Percentiles rank a stretch among this genome's conserved stretches.
Evolutionary conservation across 148 eudicot species (phyloP).

Genomic region (Silene conica): DNA sequence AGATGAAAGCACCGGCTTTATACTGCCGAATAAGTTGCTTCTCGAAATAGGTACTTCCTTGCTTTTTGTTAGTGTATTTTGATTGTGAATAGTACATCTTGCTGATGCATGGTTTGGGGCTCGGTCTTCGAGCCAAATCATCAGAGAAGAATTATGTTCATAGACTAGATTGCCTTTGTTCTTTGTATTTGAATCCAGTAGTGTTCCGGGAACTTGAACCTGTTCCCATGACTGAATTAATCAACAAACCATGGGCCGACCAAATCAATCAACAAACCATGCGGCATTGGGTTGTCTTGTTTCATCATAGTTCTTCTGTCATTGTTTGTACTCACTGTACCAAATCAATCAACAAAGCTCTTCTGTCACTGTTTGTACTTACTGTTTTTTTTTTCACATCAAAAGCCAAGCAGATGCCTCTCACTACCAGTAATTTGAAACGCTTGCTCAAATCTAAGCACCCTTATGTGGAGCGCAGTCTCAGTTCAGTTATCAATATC

Average conservation of each 20-base stretch:
- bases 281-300: background rate
- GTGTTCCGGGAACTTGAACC: background rate
- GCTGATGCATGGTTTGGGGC: background rate
- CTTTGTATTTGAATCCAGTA: background rate
- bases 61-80: background rate
- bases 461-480: slow-evolving; percentile 84
- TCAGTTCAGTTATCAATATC: slow-evolving; percentile 66
- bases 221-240: background rate
- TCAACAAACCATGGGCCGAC: no score
- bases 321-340: slow-evolving; percentile 14
- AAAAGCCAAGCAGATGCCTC: slow-evolving; percentile 98
- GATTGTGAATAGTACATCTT: background rate
- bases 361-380: slow-evolving; percentile 15
- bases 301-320: background rate
- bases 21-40: slow-evolving; percentile 83
- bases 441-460: slow-evolving; percentile 63
- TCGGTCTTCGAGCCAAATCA: background rate
- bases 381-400: slow-evolving; percentile 8
- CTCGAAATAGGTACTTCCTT: slow-evolving; percentile 69
- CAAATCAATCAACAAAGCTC: background rate
- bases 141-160: background rate
- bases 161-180: background rate
- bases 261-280: no score
- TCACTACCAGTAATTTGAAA: slow-evolving; percentile 59
- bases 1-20: slow-evolving; percentile 98